A percentile compares a stretch with the other conserved stretches of the same genome.
These are phyloP conservation scores for Mitragyna speciosa DNA, from an alignment of 257 asterid species.

Conservation along the genomic window DNA sequence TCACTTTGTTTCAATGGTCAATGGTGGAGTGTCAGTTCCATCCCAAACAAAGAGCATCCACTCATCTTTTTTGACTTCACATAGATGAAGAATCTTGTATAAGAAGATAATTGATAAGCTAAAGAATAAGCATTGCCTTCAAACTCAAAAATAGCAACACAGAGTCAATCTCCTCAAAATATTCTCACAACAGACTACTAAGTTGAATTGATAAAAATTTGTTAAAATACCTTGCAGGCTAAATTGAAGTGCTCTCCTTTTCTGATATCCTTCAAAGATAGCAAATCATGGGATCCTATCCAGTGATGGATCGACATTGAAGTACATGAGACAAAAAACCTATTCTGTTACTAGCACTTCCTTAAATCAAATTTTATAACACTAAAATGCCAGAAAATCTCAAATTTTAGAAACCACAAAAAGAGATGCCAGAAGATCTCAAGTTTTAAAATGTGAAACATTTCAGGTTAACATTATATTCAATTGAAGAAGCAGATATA, in stretches of 20 bases:
- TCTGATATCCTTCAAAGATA: slow-evolving; percentile 52
- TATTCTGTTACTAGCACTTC: not conserved
- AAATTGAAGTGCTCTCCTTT: slow-evolving; percentile 50
- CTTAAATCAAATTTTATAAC: not conserved
- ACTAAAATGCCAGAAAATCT: not conserved
- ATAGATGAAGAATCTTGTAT: slow-evolving; percentile 61
- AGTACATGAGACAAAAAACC: slow-evolving; percentile 2
- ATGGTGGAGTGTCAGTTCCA: slow-evolving; percentile 80
- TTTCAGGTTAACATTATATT: not conserved
- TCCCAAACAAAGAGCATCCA: slow-evolving; percentile 85
- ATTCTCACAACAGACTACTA: not conserved
- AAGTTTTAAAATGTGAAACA: not conserved
- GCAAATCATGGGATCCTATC: slow-evolving; percentile 44
- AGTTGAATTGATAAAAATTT: not conserved
- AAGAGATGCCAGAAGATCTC: not conserved
- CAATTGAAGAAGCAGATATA: not conserved
- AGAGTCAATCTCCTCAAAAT: not conserved
- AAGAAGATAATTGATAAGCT: slow-evolving; percentile 14
- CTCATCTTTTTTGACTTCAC: slow-evolving; percentile 47
- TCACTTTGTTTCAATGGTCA: slow-evolving; percentile 55
- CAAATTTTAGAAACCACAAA: not conserved
- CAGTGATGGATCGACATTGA: slow-evolving; percentile 20
- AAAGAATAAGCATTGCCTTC: slow-evolving; percentile 3
- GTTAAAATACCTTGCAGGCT: slow-evolving; percentile 67
- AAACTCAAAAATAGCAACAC: not conserved